phyloP scores from a whole-genome alignment of 1,284 basidiomycete species.

The Grifola frondosa region DNA sequence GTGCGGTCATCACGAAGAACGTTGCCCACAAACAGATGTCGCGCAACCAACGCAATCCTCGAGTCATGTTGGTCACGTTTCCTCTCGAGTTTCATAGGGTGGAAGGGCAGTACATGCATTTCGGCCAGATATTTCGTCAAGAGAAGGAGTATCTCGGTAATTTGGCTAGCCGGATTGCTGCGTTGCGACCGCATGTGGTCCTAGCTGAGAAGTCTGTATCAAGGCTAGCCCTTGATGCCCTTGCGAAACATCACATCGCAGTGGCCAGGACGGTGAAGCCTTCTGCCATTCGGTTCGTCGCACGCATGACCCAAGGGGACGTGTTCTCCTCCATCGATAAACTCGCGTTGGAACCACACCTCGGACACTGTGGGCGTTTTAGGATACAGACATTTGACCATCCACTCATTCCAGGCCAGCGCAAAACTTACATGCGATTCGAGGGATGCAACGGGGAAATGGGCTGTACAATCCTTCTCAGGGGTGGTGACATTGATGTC shows the following conservation, averaged over 20 bases:
- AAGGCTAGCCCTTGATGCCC: conserved; percentile 86
- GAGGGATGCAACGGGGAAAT: conserved; percentile 91
- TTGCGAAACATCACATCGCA: conserved; percentile 84
- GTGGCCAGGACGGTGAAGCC: conserved; percentile 91
- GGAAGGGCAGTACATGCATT: conserved; percentile 92
- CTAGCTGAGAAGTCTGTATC: conserved; percentile 93
- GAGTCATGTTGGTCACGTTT: conserved; percentile 95
- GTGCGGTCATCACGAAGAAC: conserved; percentile 97
- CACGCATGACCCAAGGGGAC: conserved; percentile 93
- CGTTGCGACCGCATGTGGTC: conserved; percentile 89
- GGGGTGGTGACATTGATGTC: conserved; percentile 84
- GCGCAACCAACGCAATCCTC: conserved; percentile 70
- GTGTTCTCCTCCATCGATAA: conserved; percentile 96
- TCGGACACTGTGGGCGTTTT: conserved; percentile 90
- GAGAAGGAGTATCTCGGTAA: conserved; percentile 95
- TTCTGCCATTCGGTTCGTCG: conserved; percentile 84
- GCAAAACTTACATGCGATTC: conserved; percentile 98
- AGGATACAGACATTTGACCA: conserved; percentile 95
- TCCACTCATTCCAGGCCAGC: conserved; percentile 81
- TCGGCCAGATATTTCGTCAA: conserved; percentile 90
- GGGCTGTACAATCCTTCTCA: conserved; percentile 91
- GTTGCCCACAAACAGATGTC: conserved; percentile 93
- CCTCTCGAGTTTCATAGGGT: conserved; percentile 94
- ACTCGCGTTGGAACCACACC: conserved; percentile 84
- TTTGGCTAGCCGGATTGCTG: conserved; percentile 86